These are phyloP conservation scores for Coemansia sp. DNA, from an alignment of 192 early-diverging fungal genomes.

Conservation along the genomic window DNA sequence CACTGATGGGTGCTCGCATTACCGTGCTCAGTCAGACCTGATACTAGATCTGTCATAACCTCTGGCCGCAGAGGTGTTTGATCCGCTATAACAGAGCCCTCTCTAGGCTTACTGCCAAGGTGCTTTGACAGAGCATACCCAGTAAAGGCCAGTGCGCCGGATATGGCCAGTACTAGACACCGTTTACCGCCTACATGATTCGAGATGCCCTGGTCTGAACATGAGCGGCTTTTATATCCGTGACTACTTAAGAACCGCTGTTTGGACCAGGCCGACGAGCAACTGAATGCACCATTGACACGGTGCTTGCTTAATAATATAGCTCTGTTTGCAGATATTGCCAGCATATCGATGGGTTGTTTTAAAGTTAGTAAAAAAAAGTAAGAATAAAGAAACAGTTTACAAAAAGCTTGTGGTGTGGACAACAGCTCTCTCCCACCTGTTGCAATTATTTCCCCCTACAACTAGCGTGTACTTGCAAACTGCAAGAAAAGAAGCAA, in stretches of 20 bases:
- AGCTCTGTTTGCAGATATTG: neutral
- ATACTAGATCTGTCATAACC: neutral
- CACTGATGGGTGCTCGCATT: neutral
- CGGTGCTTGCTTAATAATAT: neutral
- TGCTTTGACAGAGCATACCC: neutral
- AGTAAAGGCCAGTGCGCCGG: neutral
- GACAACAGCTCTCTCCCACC: neutral
- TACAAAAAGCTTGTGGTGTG: neutral
- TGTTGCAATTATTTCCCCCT: neutral
- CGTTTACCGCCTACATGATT: neutral
- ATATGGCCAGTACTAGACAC: neutral
- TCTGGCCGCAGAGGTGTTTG: neutral
- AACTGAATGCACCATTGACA: neutral
- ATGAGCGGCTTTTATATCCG: neutral
- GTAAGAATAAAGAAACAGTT: neutral
- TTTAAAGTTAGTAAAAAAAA: neutral
- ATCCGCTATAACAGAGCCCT: neutral
- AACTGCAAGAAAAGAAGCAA: neutral
- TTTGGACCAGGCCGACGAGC: neutral
- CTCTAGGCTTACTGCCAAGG: neutral
- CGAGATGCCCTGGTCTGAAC: neutral
- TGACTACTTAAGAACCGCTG: neutral
- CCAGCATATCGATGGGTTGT: neutral
- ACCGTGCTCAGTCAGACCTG: slow-evolving; percentile 2
- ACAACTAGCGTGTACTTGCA: neutral